phyloP scores from a whole-genome alignment of 306 rosid genomes.

The Acacia confusa region DNA sequence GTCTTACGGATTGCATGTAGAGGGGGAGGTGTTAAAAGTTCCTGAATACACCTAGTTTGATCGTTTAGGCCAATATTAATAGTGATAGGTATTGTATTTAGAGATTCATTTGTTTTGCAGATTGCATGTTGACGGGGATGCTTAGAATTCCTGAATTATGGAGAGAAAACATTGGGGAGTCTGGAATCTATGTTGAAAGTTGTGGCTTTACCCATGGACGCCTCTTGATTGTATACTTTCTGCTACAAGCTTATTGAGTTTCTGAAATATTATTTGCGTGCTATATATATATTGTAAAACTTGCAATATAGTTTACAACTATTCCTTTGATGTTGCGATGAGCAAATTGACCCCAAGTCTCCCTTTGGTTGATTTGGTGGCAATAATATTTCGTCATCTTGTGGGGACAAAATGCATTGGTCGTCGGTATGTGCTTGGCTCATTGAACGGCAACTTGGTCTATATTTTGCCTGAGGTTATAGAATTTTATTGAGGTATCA shows the following conservation, averaged over 20 bases:
- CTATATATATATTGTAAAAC: not conserved
- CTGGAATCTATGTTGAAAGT: conserved; percentile 10
- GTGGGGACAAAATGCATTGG: not conserved
- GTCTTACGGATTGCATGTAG: not conserved
- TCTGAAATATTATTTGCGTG: not conserved
- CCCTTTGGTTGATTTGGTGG: not conserved
- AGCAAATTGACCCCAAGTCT: not conserved
- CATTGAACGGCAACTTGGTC: not conserved
- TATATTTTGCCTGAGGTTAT: not conserved
- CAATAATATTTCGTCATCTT: not conserved
- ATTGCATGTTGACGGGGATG: not conserved
- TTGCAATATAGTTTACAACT: not conserved
- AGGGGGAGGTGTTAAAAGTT: not conserved
- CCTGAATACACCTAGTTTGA: not conserved
- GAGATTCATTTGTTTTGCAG: not conserved
- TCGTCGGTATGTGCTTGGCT: not conserved
- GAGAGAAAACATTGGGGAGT: not conserved
- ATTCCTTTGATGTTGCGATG: not conserved
- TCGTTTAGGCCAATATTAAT: not conserved
- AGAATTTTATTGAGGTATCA: not conserved
- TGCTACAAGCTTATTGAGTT: not conserved
- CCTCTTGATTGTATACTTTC: not conserved
- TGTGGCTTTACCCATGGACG: not conserved
- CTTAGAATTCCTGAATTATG: conserved; percentile 12
- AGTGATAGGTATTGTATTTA: not conserved